Evolutionary conservation across 805 yeast genomes (phyloP), one percentile per base, ranked within the genome.

Genomic region (Suhomyces sp.): DNA sequence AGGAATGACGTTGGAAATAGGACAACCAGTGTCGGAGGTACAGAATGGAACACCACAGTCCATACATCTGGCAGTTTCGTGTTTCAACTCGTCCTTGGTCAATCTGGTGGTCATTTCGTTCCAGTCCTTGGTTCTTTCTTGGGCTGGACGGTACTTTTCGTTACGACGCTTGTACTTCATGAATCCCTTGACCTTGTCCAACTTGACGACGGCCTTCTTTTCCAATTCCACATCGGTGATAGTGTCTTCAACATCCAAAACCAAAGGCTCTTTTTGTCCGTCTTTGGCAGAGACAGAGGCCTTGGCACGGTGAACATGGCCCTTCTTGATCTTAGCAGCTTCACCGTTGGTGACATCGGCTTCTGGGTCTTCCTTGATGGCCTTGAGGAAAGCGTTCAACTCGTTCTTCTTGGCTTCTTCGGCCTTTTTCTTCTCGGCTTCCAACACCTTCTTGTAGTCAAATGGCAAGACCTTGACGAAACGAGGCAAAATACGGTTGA

Each of bases 31-130:
- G 71, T 93, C 98, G 47, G 96, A 87, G 66, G 93, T 96, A 80
- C 99, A 93, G 84, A 93, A 93, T 54, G 99, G 99, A 63, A 94
- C 96, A 79, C 99, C 99, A 80, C 99, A 93, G 74, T 93, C 98
- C 96, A 94, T 93, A 81, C 99, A 93, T 73, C 99, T 85, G 13
- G 98, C 97, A 54, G 98, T 89, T 77, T 93, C 97, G 69, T 81
- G 83, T 69, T 85, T 83, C 65, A 93, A 86, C 60, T 94, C 98
- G 49, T 88, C 91, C 72, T 89, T 88, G 53, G 90, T 78, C 62
- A 93, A 78, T 52, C 97, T 83, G 12, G 83, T 74, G 10, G 96
- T 85, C 69, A 93, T 80, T 74, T 93, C 98, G 59, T 87, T 83
- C 98, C 98, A 94, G 73, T 94, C 97, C 63, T 81, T 80, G 52